Evolutionary conservation across 139 green algal species (phyloP).

Genomic region (Asterochloris erici): DNA sequence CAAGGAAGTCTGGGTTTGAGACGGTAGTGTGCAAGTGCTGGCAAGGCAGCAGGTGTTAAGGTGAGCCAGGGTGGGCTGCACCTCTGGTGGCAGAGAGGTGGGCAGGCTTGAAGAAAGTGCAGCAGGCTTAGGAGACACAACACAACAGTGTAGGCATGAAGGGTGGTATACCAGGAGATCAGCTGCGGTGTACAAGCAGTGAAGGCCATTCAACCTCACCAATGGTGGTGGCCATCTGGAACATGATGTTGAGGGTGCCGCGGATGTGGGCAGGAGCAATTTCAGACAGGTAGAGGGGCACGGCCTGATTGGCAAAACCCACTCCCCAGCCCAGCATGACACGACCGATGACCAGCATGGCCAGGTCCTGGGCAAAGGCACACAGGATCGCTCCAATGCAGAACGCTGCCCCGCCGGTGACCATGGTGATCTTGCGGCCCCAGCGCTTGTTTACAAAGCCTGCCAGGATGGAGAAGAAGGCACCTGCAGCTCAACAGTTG

Average conservation of each 20-base stretch:
- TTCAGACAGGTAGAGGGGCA: slow-evolving; percentile 45
- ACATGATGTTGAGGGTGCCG: slow-evolving; percentile 52
- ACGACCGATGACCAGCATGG: slow-evolving; percentile 59
- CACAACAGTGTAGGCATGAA: too few species aligned
- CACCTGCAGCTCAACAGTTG: not conserved
- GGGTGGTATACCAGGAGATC: too few species aligned
- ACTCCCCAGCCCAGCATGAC: slow-evolving; percentile 59
- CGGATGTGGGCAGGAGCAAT: slow-evolving; percentile 41
- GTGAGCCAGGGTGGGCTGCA: too few species aligned
- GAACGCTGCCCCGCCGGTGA: slow-evolving; percentile 10
- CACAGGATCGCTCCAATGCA: slow-evolving; percentile 1
- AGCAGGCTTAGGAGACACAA: too few species aligned
- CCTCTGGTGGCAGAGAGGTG: too few species aligned
- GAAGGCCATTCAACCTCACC: slow-evolving; percentile 3
- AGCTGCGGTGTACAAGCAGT: too few species aligned
- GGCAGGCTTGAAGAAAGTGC: too few species aligned
- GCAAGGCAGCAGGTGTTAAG: too few species aligned
- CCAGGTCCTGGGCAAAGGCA: slow-evolving; percentile 26
- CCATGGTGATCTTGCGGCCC: slow-evolving; percentile 17
- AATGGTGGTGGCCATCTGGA: slow-evolving; percentile 56
- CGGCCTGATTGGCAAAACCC: slow-evolving; percentile 50
- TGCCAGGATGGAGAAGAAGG: not conserved
- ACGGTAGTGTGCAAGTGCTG: too few species aligned
- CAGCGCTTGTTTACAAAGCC: not conserved
- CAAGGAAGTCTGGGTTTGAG: too few species aligned